These are phyloP conservation scores for Penicillium sp. DNA, from an alignment of 2,329 filamentous ascomycete species.

Conservation along the genomic window DNA sequence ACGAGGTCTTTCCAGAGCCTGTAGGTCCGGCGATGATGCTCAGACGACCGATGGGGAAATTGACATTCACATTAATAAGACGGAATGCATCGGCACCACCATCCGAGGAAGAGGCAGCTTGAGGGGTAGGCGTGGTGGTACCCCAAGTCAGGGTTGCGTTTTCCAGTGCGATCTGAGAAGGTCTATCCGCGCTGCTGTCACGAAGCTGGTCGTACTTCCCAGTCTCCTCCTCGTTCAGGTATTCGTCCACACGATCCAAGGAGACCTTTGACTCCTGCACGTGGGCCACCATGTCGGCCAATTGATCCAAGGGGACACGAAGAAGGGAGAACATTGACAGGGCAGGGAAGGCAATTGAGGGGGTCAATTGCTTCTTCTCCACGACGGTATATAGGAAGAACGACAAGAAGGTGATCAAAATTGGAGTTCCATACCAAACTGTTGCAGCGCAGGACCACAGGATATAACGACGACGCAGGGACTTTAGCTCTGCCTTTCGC, in stretches of 20 bases:
- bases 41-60: constrained; percentile 83
- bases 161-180: constrained; percentile 81
- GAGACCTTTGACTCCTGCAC: constrained; percentile 98
- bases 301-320: constrained; percentile 88
- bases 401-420: constrained; percentile 94
- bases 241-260: constrained; percentile 94
- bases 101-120: constrained; percentile 60
- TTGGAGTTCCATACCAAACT: constrained; percentile 94
- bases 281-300: constrained; percentile 98
- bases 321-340: constrained; percentile 95
- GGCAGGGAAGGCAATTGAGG: constrained; percentile 93
- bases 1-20: constrained; percentile 91
- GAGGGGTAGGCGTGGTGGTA: constrained; percentile 58
- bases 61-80: constrained; percentile 80
- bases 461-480: constrained; percentile 81
- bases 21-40: constrained; percentile 94
- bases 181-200: constrained; percentile 70
- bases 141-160: constrained; percentile 91
- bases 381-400: constrained; percentile 92
- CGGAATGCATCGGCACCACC: constrained; percentile 78
- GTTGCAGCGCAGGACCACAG: constrained; percentile 91
- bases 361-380: constrained; percentile 86
- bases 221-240: constrained; percentile 90
- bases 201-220: constrained; percentile 90
- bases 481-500: constrained; percentile 75